Conservation (phyloP, 169 alveolate genomes). For the Pseudocohnilembus persalinus region DNA sequence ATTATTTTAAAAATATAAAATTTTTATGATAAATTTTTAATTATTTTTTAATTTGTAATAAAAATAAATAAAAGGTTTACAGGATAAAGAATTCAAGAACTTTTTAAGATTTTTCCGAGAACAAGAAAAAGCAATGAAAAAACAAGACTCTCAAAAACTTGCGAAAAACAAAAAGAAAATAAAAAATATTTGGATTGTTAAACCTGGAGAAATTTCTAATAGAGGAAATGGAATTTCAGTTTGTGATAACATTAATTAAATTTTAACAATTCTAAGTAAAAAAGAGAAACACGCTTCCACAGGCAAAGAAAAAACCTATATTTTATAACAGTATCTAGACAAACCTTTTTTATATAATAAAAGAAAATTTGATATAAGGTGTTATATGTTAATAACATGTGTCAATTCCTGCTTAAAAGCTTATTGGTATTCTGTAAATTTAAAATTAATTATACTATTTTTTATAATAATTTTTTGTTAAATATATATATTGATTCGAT, state of each 20-base stretch:
- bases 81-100: constrained; percentile 26
- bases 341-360: constrained; percentile 72
- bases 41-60: too few species aligned
- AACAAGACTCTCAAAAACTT: constrained; percentile 5
- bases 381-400: constrained; percentile 51
- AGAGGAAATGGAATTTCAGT: constrained; percentile 64
- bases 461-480: too few species aligned
- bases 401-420: constrained; percentile 48
- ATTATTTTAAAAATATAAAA: too few species aligned
- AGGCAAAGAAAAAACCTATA: constrained; percentile 45
- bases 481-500: too few species aligned
- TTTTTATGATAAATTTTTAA: too few species aligned
- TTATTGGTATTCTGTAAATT: constrained; percentile 30
- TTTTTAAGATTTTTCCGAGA: constrained; percentile 26
- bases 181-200: constrained; percentile 52
- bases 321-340: constrained; percentile 69
- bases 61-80: not conserved
- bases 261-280: constrained; percentile 23
- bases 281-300: constrained; percentile 14
- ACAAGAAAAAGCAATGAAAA: constrained; percentile 22
- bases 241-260: constrained; percentile 41
- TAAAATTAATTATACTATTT: too few species aligned
- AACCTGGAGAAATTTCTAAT: constrained; percentile 65
- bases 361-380: constrained; percentile 82
- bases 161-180: constrained; percentile 13